Evolutionary conservation across 495 filamentous ascomycete species (phyloP).

Genomic region (Penicillium macrosclerotiorum): DNA sequence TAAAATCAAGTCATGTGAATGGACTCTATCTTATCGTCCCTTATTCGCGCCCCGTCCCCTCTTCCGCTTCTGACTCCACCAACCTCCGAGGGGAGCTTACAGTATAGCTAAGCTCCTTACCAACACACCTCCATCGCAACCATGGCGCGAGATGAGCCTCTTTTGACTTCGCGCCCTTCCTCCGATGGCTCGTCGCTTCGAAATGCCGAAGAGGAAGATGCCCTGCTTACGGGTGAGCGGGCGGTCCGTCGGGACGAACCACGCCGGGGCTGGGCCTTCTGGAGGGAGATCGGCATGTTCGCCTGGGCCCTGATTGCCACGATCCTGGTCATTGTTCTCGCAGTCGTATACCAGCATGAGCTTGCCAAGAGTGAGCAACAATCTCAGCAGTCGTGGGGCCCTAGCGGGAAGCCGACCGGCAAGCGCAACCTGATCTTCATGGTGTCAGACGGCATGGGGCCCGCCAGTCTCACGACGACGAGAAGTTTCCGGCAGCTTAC

Average conservation of each 20-base stretch:
- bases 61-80: constrained; percentile 6
- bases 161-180: constrained; percentile 42
- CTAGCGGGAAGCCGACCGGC: constrained; percentile 54
- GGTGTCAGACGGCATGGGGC: constrained; percentile 98
- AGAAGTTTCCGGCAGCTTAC: constrained; percentile 73
- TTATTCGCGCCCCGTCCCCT: neutral
- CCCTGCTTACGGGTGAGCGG: constrained; percentile 59
- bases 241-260: constrained; percentile 26
- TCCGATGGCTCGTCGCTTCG: constrained; percentile 46
- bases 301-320: constrained; percentile 90
- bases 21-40: constrained; percentile 9
- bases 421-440: constrained; percentile 97
- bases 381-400: constrained; percentile 30
- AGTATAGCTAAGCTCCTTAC: too few species aligned
- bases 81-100: constrained; percentile 3
- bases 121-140: constrained; percentile 1
- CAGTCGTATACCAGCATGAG: constrained; percentile 70
- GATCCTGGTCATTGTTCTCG: constrained; percentile 68
- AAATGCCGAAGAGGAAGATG: constrained; percentile 60
- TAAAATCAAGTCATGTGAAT: constrained; percentile 10
- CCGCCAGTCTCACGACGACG: constrained; percentile 81
- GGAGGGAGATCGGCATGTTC: constrained; percentile 73
- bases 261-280: constrained; percentile 49
- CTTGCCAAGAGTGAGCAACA: constrained; percentile 31
- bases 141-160: constrained; percentile 48